Evolutionary conservation across 257 asterid species (phyloP), one percentile per base, ranked within the genome.

Genomic region (Paraleonurus japonicus): DNA sequence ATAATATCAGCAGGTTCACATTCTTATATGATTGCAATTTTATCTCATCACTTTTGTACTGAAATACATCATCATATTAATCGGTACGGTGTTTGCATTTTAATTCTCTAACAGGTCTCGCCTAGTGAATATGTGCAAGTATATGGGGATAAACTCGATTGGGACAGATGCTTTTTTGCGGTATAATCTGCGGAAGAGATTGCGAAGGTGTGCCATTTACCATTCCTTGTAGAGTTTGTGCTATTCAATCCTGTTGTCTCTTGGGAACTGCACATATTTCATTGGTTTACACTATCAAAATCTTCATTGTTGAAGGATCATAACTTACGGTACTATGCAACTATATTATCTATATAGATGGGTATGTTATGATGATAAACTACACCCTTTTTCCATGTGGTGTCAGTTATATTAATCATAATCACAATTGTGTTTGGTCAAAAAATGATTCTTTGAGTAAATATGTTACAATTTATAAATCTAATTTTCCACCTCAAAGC

Each of bases 131-230:
- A 92, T 92, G 98, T 92, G 98, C 96, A 92, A 92, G 84, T 92
- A 92, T 72, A 92, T 92, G 98, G 98, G 98, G 35, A 85, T 92
- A 76, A 81, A 72, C 57, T 82, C 96, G 28, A 88, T 84, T 41
- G 98, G 98, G 58, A 90, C 98, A 2, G 98, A 92, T 85, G 79
- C 96, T 71, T 90, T 88, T 75, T 80, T 92, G 85, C 95, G 96
- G 27, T 88, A 74, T 81, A 87, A 85, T 95, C 96, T 92, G 32
- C 88, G 96, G 13, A 90, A 84, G 81, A 90, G 88, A 78, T 80
- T 92, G 79, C 86, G 69, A 86, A 86, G 90, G 98, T 92, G 72
- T 65, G 81, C 61, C 37, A 41, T 65, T 72, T 78, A 71, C 33
- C n/a, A n/a, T n/a, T n/a, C 76, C 60, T 15, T 66, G 39, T 45